phyloP scores from a whole-genome alignment of 2,329 filamentous ascomycete genomes.

The Pestalotiopsis sp. region DNA sequence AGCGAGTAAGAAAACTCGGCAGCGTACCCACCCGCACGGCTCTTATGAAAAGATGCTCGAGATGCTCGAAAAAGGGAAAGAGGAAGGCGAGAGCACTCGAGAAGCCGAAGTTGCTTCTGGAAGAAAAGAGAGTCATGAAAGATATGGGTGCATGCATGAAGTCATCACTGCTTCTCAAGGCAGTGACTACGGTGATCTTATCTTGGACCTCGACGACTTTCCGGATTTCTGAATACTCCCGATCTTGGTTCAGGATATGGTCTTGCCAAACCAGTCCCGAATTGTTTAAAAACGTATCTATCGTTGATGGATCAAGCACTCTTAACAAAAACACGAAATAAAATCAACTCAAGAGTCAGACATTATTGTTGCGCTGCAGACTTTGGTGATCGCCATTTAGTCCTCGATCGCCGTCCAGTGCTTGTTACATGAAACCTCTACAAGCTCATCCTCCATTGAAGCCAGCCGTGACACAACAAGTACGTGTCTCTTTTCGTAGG shows the following conservation, averaged over 20 bases:
- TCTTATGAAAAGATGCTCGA: conserved; percentile 25
- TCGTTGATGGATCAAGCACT: no score
- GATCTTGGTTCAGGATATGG: not conserved
- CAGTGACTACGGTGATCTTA: conserved; percentile 31
- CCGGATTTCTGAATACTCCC: not conserved
- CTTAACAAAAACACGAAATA: no score
- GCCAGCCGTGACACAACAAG: not conserved
- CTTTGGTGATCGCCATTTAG: no score
- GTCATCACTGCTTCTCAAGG: conserved; percentile 25
- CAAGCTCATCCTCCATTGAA: not conserved
- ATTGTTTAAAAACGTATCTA: not conserved
- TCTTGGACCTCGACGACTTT: conserved; percentile 19
- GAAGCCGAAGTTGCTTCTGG: not conserved
- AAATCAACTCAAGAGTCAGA: no score
- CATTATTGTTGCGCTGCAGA: no score
- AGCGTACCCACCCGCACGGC: conserved; percentile 15
- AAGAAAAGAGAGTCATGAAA: no score
- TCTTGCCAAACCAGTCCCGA: not conserved
- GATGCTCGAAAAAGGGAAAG: conserved; percentile 11
- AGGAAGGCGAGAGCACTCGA: not conserved
- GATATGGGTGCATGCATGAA: not conserved
- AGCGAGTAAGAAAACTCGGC: conserved; percentile 7
- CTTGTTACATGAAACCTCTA: not conserved
- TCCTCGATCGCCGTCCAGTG: no score
- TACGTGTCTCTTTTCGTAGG: not conserved